A percentile compares a stretch with the other conserved stretches of the same genome.
Evolutionary conservation across 2,329 filamentous ascomycete genomes (phyloP).

Genomic region (Pseudogymnoascus sp.): DNA sequence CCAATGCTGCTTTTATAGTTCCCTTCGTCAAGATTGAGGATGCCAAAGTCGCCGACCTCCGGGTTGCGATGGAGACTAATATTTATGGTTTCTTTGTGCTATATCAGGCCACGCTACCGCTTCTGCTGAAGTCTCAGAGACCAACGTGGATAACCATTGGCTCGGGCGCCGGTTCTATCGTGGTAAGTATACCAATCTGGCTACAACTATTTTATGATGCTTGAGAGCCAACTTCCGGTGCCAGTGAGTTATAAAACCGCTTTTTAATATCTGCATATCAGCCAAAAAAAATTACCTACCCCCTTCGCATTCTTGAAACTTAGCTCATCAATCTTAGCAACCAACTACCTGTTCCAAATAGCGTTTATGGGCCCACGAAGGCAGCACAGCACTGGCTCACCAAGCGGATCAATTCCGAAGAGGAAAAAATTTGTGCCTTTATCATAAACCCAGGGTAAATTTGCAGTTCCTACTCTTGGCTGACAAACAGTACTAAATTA

Average conservation of each 20-base stretch:
- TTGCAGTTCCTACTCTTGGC: not conserved
- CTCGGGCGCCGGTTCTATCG: constrained; percentile 24
- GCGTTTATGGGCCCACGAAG: constrained; percentile 29
- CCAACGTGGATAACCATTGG: constrained; percentile 30
- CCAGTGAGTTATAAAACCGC: not conserved
- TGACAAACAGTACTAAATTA: constrained; percentile 7
- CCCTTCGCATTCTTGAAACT: not conserved
- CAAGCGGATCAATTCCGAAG: constrained; percentile 21
- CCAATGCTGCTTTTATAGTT: constrained; percentile 29
- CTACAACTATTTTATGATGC: not conserved
- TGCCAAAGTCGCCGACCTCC: constrained; percentile 24
- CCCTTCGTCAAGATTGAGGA: constrained; percentile 26
- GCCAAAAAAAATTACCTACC: not conserved
- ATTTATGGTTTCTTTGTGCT: constrained; percentile 27
- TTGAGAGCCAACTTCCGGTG: not conserved
- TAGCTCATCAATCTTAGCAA: constrained; percentile 10
- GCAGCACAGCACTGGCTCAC: constrained; percentile 29
- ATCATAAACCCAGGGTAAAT: constrained; percentile 19
- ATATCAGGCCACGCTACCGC: constrained; percentile 28
- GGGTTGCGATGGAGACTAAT: constrained; percentile 24
- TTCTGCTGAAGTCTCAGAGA: constrained; percentile 28
- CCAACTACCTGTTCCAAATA: constrained; percentile 18
- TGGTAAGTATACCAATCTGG: constrained; percentile 1
- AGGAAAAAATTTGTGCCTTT: constrained; percentile 21
- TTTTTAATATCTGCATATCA: too few relatives aligned